Evolutionary conservation across 2,329 filamentous ascomycete genomes (phyloP), one percentile per base, ranked within the genome.

Genomic region (Sporothrix humicola): DNA sequence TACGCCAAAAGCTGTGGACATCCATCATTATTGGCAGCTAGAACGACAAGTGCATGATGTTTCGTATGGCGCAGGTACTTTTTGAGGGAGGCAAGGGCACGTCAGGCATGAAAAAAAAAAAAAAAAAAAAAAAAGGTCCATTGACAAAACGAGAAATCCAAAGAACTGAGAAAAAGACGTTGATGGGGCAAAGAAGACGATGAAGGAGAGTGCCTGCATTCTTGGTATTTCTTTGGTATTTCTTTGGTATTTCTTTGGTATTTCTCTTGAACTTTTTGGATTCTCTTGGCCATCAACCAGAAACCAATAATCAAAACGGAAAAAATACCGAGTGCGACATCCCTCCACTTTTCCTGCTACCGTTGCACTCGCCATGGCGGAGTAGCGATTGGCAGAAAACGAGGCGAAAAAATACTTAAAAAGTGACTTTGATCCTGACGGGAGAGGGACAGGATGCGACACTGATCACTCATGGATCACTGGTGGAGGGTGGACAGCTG

Each of bases 281-380:
- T 37, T 37, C 7, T 37, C 31, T 37, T 37, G 31, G 31, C 31
- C 31, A 37, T 37, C 31, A 37, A 37, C 31, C 31, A 37, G 5
- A 37, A 37, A 37, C 48, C 48, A 52, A 20, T 31, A 17, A 61
- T 61, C 58, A 72, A 56, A 72, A 72, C 7, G 42, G 50, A 66
- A 72, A 72, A 66, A 66, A 66, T 46, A 71, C 52, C 50, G 65
- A 69, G 65, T 69, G 66, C 26, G 7, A 69, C 66, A 37, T 37
- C 31, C 26, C 26, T 23, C 48, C 42, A 48, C 44, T 48, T 23
- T 52, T 12, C 15, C 20, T 37, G 17, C 15, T 42, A 61, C 26
- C 15, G 58, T 37, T 42, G 58, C 58, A 42, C 26, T 61, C 26
- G 58, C 26, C 31, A 37, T 37, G 31, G 31, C 31, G 31, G 31